Base-by-base conservation (phyloP, 306 rosid genomes). In the Rubus idaeus region DNA sequence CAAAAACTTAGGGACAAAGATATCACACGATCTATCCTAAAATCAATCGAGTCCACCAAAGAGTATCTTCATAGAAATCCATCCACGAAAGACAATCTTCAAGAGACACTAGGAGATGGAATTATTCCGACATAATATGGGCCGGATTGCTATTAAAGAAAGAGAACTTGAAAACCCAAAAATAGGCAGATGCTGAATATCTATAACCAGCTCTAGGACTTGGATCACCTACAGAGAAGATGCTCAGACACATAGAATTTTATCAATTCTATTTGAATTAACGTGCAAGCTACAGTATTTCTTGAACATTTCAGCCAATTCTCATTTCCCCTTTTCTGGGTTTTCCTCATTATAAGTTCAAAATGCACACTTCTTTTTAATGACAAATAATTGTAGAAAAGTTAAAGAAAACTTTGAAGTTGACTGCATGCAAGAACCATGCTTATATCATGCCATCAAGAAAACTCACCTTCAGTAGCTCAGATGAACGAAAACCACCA, bases 401-500 rank as follows among this genome's bases (percentile, higher is more conserved):
- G 23, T 13, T 39, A 50, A 3, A 5, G 1, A 12, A 44, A 23
- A 0, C 17, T 21, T 13, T 46, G 8, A 3, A 58, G 5, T 58
- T 23, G 17, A 56, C 69, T 23, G 26, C 69, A 44, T 14, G 23
- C 70, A 55, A 23, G 45, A 71, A 49, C 64, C 23, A 72, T 18
- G 23, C 8, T 18, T 52, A 46, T 60, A 20, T 44, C 57, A 60
- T 46, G 51, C 40, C 45, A 20, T 71, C 9, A 74, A 69, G n/a
- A 78, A 20, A 14, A 49, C 69, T 78, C 87, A 94, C 98, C 98
- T 94, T 94, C 80, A 94, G 89, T 76, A 94, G 87, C 85, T 94
- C 98, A 49, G 98, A 94, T 12, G 98, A 91, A 39, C 98, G 90
- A 83, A 94, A 90, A 77, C 98, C 98, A 76, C 98, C 98, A 52